phyloP scores from a whole-genome alignment of 140 eudicot species.

The Flaveria floridana region DNA sequence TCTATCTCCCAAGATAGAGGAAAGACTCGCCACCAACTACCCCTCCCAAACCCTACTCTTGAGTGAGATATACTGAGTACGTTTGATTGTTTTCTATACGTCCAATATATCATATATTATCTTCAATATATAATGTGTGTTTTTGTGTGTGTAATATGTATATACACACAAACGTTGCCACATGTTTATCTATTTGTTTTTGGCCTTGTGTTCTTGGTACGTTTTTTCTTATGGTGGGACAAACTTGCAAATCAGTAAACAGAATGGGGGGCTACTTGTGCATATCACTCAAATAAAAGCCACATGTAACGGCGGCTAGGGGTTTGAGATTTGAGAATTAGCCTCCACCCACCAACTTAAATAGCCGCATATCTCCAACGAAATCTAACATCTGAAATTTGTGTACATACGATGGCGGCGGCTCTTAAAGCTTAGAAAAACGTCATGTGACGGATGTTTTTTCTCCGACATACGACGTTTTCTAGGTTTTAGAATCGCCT shows the following conservation, averaged over 20 bases:
- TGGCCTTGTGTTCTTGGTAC: not conserved
- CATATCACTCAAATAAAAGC: not conserved
- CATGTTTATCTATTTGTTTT: not conserved
- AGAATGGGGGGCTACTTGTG: not conserved
- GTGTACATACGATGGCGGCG: not conserved
- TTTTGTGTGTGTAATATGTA: no score
- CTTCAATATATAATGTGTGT: no score
- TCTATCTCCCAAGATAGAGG: no score
- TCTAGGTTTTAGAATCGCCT: slow-evolving; percentile 21
- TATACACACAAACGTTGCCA: no score
- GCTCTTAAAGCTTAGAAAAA: slow-evolving; percentile 25
- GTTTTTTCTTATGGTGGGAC: not conserved
- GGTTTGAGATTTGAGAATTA: not conserved
- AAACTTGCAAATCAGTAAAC: not conserved
- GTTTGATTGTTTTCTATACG: no score
- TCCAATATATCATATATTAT: no score
- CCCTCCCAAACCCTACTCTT: no score
- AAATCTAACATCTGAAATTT: not conserved
- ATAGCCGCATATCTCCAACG: not conserved
- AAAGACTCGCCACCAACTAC: no score
- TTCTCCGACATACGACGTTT: not conserved
- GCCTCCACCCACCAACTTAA: not conserved
- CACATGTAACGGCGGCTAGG: not conserved
- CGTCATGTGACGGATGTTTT: not conserved
- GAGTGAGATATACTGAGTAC: no score